A percentile compares a stretch with the other conserved stretches of the same genome.
Evolutionary conservation across 371 early-diverging fungal species (phyloP).

Genomic region (Mycotypha africana): DNA sequence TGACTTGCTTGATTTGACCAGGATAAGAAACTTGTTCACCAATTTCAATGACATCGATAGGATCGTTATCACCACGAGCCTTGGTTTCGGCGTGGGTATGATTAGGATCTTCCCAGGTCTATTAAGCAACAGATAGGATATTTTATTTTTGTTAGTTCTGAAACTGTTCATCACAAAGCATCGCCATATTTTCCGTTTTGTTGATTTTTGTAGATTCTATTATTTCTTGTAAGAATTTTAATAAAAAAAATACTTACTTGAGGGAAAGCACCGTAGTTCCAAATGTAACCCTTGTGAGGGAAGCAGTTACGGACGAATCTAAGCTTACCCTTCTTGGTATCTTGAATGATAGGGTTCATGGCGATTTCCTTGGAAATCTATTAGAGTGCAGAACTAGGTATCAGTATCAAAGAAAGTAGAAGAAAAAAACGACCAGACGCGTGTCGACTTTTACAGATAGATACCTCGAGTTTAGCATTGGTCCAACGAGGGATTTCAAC

Average conservation of each 20-base stretch:
- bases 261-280: slow-evolving; percentile 96
- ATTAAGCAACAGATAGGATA: not conserved
- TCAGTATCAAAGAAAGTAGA: too few relatives aligned
- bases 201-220: too few relatives aligned
- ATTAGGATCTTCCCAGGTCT: slow-evolving; percentile 95
- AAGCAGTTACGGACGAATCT: slow-evolving; percentile 92
- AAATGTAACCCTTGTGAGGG: slow-evolving; percentile 95
- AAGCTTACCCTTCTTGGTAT: slow-evolving; percentile 91
- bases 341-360: slow-evolving; percentile 95
- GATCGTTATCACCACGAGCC: slow-evolving; percentile 92
- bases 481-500: slow-evolving; percentile 95
- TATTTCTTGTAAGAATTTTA: not conserved
- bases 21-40: slow-evolving; percentile 76
- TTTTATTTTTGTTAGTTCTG: too few relatives aligned
- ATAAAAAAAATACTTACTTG: slow-evolving; percentile 27
- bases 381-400: too few relatives aligned
- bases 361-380: slow-evolving; percentile 75
- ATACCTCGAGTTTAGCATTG: slow-evolving; percentile 94
- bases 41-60: slow-evolving; percentile 94
- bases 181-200: too few relatives aligned
- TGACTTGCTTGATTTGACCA: slow-evolving; percentile 97
- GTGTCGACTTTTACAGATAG: not conserved
- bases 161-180: too few relatives aligned
- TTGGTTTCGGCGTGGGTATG: slow-evolving; percentile 74
- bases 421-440: not conserved